A percentile compares a stretch with the other conserved stretches of the same genome.
These are phyloP conservation scores for Hirschioporus abietinus DNA, from an alignment of 768 basidiomycete genomes.

Conservation along the genomic window DNA sequence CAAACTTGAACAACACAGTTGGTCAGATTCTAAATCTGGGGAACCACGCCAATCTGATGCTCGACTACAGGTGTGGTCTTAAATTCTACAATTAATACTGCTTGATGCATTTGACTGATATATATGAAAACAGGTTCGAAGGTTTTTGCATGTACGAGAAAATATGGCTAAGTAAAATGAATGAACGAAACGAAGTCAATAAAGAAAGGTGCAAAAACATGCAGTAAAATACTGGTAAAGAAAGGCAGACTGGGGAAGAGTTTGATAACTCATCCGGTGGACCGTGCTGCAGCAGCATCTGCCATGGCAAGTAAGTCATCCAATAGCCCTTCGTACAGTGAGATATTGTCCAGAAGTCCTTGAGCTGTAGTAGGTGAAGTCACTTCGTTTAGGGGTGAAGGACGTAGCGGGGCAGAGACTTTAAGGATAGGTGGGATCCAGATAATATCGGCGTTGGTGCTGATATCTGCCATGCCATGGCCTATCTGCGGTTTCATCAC, in stretches of 20 bases:
- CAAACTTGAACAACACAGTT: too few relatives aligned
- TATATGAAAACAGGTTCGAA: neutral
- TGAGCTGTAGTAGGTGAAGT: neutral
- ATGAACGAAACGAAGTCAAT: neutral
- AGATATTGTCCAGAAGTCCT: neutral
- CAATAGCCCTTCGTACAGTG: neutral
- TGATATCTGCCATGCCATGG: neutral
- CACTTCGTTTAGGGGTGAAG: neutral
- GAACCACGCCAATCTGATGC: too few relatives aligned
- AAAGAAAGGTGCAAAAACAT: neutral
- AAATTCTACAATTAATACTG: too few relatives aligned
- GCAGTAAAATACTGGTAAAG: neutral
- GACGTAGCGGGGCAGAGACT: neutral
- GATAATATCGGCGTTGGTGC: neutral
- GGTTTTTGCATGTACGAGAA: neutral
- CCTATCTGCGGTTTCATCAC: too few relatives aligned
- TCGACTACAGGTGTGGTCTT: too few relatives aligned
- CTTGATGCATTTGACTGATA: too few relatives aligned
- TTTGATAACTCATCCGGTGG: neutral
- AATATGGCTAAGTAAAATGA: neutral
- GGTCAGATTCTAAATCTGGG: too few relatives aligned
- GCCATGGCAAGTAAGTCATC: neutral
- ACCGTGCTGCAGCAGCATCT: neutral
- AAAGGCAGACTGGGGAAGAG: too few relatives aligned
- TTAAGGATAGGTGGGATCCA: neutral